Evolutionary conservation across 257 asterid genomes (phyloP).

Genomic region (Orobanche coerulescens): DNA sequence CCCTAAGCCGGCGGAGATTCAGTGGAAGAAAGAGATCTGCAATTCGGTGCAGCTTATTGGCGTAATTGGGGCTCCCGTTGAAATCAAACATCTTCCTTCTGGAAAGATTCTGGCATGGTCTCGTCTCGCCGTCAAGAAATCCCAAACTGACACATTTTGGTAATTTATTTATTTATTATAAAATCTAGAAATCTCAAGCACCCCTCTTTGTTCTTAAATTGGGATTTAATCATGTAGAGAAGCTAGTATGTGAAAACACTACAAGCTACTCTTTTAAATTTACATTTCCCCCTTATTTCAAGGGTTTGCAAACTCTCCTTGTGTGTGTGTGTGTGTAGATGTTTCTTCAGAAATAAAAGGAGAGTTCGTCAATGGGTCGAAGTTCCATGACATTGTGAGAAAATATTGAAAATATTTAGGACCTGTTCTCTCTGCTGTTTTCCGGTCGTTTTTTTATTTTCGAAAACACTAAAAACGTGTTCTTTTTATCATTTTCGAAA

Average conservation of each 20-base stretch:
- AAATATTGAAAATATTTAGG: no score
- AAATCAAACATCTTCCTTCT: constrained; percentile 60
- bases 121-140: constrained; percentile 77
- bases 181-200: not conserved
- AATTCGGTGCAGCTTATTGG: constrained; percentile 72
- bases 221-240: no score
- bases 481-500: no score
- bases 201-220: not conserved
- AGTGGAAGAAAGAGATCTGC: constrained; percentile 55
- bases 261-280: no score
- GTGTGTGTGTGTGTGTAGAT: not conserved
- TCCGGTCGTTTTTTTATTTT: no score
- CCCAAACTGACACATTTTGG: constrained; percentile 72
- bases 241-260: no score
- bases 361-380: not conserved
- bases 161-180: constrained; percentile 4
- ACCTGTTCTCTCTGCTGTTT: no score
- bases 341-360: not conserved
- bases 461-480: no score
- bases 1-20: constrained; percentile 44
- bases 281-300: no score
- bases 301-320: no score
- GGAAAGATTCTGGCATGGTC: constrained; percentile 77
- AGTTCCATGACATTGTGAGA: not conserved
- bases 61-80: constrained; percentile 61